A percentile compares a stretch with the other conserved stretches of the same genome.
Evolutionary conservation across 2,329 filamentous ascomycete species (phyloP).

Genomic region (Dothistroma pini): DNA sequence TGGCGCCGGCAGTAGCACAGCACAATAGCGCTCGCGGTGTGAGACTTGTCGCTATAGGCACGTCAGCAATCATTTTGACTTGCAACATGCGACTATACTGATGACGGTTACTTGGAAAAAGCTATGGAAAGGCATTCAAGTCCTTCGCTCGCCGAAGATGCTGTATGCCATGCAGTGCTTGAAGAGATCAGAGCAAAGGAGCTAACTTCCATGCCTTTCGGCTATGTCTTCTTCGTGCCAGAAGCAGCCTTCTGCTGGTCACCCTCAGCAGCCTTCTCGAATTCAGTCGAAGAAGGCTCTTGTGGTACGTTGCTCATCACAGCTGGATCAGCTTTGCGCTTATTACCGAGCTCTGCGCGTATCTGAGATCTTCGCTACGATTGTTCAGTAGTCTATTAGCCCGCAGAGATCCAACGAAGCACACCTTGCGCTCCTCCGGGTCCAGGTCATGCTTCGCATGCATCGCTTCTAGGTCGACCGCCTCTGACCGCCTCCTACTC

Average conservation of each 20-base stretch:
- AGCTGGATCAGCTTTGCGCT: constrained; percentile 40
- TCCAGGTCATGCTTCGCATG: constrained; percentile 13
- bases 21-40: neutral
- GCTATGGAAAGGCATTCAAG: neutral
- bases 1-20: neutral
- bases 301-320: constrained; percentile 46
- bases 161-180: neutral
- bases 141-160: neutral
- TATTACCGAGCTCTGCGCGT: constrained; percentile 36
- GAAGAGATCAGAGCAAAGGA: neutral
- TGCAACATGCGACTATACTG: neutral
- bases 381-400: neutral
- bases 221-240: neutral
- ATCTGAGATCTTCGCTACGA: neutral
- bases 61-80: neutral
- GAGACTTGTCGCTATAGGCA: neutral
- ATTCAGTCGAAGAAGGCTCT: constrained; percentile 44
- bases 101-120: neutral
- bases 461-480: constrained; percentile 17
- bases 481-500: constrained; percentile 18
- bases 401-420: neutral
- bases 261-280: constrained; percentile 29
- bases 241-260: neutral
- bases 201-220: neutral
- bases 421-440: constrained; percentile 28